phyloP scores from a whole-genome alignment of 2,329 filamentous ascomycete genomes.

The Diplocarpon rosae region DNA sequence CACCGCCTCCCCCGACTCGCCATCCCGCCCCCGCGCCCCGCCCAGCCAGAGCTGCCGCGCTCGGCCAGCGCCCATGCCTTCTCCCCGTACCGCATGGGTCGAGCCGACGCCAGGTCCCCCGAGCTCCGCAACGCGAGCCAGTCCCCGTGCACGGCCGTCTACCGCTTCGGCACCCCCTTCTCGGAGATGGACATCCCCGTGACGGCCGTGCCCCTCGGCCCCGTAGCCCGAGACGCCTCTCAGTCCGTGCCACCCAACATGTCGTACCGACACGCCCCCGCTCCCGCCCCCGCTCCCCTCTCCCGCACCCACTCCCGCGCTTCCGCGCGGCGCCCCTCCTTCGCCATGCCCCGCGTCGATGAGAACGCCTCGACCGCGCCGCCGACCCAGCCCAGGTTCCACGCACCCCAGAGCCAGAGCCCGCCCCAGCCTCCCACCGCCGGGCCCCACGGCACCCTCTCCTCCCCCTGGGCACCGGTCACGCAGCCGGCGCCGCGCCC shows the following conservation, averaged over 20 bases:
- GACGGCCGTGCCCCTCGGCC: conserved; percentile 59
- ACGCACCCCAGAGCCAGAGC: conserved; percentile 10
- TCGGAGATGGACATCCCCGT: conserved; percentile 85
- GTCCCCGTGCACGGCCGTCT: conserved; percentile 49
- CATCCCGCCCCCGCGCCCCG: conserved; percentile 36
- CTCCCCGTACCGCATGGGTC: conserved; percentile 42
- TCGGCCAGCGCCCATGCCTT: conserved; percentile 29
- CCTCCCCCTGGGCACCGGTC: conserved; percentile 18
- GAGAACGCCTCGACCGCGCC: conserved; percentile 41
- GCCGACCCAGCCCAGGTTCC: conserved; percentile 14
- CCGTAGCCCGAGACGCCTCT: conserved; percentile 66
- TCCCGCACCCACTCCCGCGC: conserved; percentile 31
- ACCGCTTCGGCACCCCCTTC: conserved; percentile 75
- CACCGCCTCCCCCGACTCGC: conserved; percentile 50
- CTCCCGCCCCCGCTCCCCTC: conserved; percentile 18
- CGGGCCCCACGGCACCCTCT: conserved; percentile 13
- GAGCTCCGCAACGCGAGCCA: conserved; percentile 39
- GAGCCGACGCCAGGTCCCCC: conserved; percentile 39
- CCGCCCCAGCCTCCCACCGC: conserved; percentile 20
- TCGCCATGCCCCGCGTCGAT: conserved; percentile 57
- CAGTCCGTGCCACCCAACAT: conserved; percentile 93
- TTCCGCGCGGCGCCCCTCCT: conserved; percentile 53
- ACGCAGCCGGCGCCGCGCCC: conserved; percentile 16
- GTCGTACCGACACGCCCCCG: conserved; percentile 66
- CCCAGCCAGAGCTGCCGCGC: conserved; percentile 21